A percentile compares a stretch with the other conserved stretches of the same genome.
Evolutionary conservation across 768 basidiomycete species (phyloP).

Genomic region (Termitomyces sp.): DNA sequence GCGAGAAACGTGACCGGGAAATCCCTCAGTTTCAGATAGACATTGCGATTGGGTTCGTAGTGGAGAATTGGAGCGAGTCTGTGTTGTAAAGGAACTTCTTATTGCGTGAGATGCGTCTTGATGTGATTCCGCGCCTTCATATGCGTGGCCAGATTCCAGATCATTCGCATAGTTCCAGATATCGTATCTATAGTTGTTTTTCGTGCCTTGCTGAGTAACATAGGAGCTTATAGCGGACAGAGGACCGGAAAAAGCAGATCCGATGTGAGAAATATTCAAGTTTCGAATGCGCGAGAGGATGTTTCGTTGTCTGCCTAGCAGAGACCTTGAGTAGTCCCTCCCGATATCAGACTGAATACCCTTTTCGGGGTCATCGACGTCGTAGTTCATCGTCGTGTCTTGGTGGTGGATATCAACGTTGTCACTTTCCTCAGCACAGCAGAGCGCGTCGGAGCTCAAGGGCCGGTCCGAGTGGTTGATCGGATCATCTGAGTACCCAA

Average conservation of each 20-base stretch:
- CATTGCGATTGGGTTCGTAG: constrained; percentile 12
- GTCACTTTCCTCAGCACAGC: neutral
- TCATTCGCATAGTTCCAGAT: constrained; percentile 9
- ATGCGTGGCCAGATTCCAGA: constrained; percentile 8
- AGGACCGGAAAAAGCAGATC: constrained; percentile 17
- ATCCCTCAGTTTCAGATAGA: constrained; percentile 16
- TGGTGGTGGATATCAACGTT: neutral
- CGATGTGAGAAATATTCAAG: constrained; percentile 17
- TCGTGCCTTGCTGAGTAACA: constrained; percentile 6
- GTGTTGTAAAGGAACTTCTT: constrained; percentile 15
- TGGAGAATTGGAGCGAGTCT: constrained; percentile 15
- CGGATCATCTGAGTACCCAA: neutral
- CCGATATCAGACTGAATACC: neutral
- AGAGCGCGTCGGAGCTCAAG: too few relatives aligned
- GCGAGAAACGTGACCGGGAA: constrained; percentile 14
- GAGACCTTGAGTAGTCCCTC: neutral
- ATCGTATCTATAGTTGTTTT: neutral
- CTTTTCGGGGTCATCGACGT: constrained; percentile 11
- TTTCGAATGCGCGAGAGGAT: constrained; percentile 17
- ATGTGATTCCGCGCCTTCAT: neutral
- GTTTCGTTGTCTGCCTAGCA: constrained; percentile 1
- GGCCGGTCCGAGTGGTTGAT: neutral
- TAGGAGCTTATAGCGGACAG: constrained; percentile 10
- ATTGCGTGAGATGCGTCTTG: neutral
- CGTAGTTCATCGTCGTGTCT: constrained; percentile 10